Percentiles rank a stretch among this genome's conserved stretches.
Evolutionary conservation across 2,329 filamentous ascomycete species (phyloP).

Genomic region (Pyrenochaeta sp.): DNA sequence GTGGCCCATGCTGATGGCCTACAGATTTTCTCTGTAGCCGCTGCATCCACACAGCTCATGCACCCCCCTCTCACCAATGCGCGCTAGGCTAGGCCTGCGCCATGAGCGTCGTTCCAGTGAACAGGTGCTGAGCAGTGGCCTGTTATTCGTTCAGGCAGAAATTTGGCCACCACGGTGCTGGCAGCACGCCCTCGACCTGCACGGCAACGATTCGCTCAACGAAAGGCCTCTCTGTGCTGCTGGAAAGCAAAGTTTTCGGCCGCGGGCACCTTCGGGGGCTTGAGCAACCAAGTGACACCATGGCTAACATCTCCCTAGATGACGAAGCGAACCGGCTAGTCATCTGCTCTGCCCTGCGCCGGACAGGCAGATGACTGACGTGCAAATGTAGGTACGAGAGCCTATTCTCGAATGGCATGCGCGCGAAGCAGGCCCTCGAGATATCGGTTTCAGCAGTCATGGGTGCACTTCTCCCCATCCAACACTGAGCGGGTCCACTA

Average conservation of each 20-base stretch:
- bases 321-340: conserved; percentile 38
- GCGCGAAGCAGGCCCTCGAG: conserved; percentile 20
- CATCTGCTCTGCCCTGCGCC: conserved; percentile 46
- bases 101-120: conserved; percentile 20
- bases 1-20: conserved; percentile 23
- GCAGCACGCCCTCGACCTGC: conserved; percentile 15
- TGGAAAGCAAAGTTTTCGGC: conserved; percentile 12
- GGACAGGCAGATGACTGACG: conserved; percentile 42
- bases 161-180: conserved; percentile 30
- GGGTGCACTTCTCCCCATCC: conserved; percentile 23
- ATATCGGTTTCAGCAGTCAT: conserved; percentile 45
- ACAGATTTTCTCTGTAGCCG: conserved; percentile 29
- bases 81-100: conserved; percentile 19
- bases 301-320: conserved; percentile 15
- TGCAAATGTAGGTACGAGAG: conserved; percentile 41
- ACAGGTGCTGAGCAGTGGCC: conserved; percentile 27
- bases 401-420: conserved; percentile 28
- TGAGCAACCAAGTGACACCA: conserved; percentile 23
- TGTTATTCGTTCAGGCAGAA: conserved; percentile 26
- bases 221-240: conserved; percentile 11
- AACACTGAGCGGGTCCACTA: background rate
- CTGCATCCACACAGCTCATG: conserved; percentile 21
- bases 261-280: conserved; percentile 11
- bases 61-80: conserved; percentile 27
- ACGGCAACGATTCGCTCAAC: conserved; percentile 22